Conservation (phyloP, 73 alveolate species). For the Tetrahymena elliotti region DNA sequence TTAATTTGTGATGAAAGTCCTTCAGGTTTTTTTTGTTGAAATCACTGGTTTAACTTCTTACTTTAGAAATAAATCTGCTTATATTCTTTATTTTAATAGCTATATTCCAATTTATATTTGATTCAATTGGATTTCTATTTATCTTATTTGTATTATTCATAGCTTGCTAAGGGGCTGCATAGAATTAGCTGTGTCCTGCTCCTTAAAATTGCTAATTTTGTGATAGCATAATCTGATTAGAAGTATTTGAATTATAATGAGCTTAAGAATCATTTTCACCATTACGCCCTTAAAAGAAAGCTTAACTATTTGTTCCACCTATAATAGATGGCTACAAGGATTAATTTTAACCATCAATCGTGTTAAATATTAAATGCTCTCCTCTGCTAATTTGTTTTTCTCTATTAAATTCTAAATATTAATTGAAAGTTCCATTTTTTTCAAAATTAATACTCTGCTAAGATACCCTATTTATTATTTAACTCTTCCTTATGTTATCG, state of each 20-base stretch:
- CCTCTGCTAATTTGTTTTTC: background rate
- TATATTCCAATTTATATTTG: background rate
- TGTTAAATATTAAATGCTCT: background rate
- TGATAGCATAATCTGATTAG: background rate
- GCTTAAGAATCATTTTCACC: background rate
- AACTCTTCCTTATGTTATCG: background rate
- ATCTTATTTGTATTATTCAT: background rate
- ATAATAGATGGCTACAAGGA: background rate
- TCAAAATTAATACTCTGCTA: background rate
- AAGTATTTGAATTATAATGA: background rate
- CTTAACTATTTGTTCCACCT: background rate
- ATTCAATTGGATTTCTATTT: background rate
- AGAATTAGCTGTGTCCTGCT: background rate
- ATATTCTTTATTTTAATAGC: background rate
- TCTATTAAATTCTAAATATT: background rate
- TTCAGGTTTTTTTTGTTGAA: background rate
- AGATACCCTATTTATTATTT: background rate
- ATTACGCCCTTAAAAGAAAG: background rate
- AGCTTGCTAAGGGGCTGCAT: background rate
- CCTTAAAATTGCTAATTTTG: background rate
- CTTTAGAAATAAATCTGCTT: background rate
- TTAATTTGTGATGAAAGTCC: background rate
- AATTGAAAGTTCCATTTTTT: background rate
- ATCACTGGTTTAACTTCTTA: background rate
- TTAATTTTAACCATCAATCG: background rate